Conservation (phyloP, 2,329 filamentous ascomycete genomes). For the Colletotrichum godetiae region DNA sequence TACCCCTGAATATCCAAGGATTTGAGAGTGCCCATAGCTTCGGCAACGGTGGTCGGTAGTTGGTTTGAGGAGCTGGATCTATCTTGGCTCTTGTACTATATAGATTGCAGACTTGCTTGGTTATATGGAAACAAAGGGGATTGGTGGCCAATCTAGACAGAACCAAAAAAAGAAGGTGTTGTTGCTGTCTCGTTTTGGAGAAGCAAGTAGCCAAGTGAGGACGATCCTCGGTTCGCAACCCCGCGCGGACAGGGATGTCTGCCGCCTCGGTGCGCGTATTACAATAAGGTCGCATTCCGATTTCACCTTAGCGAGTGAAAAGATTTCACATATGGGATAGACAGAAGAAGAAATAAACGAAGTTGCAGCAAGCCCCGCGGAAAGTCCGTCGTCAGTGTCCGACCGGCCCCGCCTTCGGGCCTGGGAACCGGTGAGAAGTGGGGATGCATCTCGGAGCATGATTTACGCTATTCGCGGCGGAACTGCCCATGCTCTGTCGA, state of each 20-base stretch:
- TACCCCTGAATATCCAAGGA: neutral
- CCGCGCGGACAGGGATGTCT: slow-evolving; percentile 5
- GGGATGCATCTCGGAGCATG: neutral
- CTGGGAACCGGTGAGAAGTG: neutral
- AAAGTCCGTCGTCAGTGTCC: neutral
- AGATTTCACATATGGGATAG: neutral
- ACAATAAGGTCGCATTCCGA: neutral
- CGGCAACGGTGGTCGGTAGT: slow-evolving; percentile 20
- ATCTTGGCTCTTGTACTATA: neutral
- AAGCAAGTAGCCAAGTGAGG: neutral
- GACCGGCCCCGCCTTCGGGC: neutral
- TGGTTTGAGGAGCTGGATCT: neutral
- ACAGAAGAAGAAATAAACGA: neutral
- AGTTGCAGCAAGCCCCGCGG: neutral
- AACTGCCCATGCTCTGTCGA: neutral
- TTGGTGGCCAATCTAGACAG: neutral
- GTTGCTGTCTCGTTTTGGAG: neutral
- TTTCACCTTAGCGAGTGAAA: neutral
- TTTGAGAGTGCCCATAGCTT: neutral
- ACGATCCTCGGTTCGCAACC: neutral
- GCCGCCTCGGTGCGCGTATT: neutral
- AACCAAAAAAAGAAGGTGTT: neutral
- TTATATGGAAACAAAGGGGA: neutral
- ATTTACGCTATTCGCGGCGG: neutral
- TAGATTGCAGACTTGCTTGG: neutral